Conservation (phyloP, 2,329 filamentous ascomycete species). For the Cryphonectria radicalis region DNA sequence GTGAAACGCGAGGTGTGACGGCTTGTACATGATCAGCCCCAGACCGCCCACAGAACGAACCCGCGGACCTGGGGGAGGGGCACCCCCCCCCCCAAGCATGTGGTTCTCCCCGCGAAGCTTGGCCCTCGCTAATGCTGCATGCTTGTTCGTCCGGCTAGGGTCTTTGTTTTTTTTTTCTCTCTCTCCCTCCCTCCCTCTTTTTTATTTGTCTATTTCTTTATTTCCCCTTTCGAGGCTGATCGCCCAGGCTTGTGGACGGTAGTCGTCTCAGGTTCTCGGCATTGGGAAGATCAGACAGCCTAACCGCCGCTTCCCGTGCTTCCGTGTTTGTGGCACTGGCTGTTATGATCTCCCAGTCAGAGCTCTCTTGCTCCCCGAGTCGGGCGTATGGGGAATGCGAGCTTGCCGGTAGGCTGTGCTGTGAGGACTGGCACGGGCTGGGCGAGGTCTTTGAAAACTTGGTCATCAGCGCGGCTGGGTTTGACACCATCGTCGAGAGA, state of each 20-base stretch:
- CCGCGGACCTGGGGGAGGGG: neutral
- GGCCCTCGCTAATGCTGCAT: neutral
- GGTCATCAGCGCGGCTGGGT: neutral
- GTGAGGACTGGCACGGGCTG: neutral
- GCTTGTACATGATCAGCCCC: slow-evolving; percentile 27
- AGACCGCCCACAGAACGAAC: neutral
- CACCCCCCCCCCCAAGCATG: neutral
- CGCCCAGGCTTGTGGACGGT: neutral
- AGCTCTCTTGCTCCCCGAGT: neutral
- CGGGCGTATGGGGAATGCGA: neutral
- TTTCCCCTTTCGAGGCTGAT: neutral
- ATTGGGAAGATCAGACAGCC: slow-evolving; percentile 23
- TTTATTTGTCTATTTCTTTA: neutral
- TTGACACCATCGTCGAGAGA: neutral
- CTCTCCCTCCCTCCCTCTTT: too few species aligned
- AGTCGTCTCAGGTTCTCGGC: slow-evolving; percentile 13
- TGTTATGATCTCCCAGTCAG: neutral
- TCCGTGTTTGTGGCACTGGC: slow-evolving; percentile 25
- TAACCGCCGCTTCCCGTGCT: slow-evolving; percentile 18
- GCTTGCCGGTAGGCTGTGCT: neutral
- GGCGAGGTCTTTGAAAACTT: neutral
- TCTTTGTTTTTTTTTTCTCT: neutral
- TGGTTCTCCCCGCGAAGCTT: neutral
- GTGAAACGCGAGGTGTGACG: slow-evolving; percentile 27
- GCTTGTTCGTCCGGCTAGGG: slow-evolving; percentile 3